Percentiles rank a stretch among this genome's conserved stretches.
Evolutionary conservation across 306 rosid species (phyloP).

Genomic region (Cucurbita argyrosperma): DNA sequence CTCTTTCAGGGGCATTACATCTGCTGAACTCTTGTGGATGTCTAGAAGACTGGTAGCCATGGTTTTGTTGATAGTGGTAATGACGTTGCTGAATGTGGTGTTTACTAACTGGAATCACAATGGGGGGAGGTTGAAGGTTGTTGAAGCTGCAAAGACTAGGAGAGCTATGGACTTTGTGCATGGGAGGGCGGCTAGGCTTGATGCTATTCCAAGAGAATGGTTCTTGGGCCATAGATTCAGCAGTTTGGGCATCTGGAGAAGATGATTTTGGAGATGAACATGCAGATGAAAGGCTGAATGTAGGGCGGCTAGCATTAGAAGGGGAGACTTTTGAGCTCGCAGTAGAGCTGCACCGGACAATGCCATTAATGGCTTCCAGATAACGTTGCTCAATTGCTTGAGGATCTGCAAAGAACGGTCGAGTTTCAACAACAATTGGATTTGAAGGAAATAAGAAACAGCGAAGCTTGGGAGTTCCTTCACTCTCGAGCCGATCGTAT

Average conservation of each 20-base stretch:
- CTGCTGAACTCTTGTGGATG: conserved; percentile 12
- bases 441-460: conserved; percentile 44
- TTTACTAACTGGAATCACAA: not conserved
- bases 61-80: conserved; percentile 6
- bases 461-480: conserved; percentile 36
- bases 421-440: conserved; percentile 22
- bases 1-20: conserved; percentile 17
- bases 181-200: not conserved
- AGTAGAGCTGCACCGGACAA: conserved; percentile 18
- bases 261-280: conserved; percentile 58
- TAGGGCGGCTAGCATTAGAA: not conserved
- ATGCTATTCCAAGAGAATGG: not conserved
- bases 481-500: conserved; percentile 29
- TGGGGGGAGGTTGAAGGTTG: conserved; percentile 8
- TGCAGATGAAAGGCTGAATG: conserved; percentile 17
- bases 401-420: conserved; percentile 15
- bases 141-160: conserved; percentile 33
- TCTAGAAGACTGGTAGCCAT: conserved; percentile 8
- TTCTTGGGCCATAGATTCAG: conserved; percentile 9
- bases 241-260: conserved; percentile 38
- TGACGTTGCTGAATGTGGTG: conserved; percentile 10
- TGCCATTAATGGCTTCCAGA: conserved; percentile 60
- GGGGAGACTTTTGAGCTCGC: not conserved
- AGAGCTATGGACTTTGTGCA: conserved; percentile 57
- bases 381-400: conserved; percentile 48